A percentile compares a stretch with the other conserved stretches of the same genome.
phyloP scores from a whole-genome alignment of 2,329 filamentous ascomycete genomes.

The Claviceps sp. region DNA sequence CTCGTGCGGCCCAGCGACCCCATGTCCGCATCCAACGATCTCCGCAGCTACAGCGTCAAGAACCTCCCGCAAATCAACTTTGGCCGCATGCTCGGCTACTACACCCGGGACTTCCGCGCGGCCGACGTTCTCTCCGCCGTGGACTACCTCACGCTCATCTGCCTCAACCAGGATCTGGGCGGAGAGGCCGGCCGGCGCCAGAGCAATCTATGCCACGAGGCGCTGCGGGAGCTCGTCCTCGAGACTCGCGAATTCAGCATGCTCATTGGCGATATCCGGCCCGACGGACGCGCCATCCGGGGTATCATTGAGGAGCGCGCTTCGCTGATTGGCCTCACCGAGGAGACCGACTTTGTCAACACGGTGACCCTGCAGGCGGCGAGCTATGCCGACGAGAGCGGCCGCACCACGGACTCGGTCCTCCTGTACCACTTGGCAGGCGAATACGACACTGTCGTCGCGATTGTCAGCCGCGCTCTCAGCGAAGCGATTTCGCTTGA shows the following conservation, averaged over 20 bases:
- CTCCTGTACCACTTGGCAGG: slow-evolving; percentile 88
- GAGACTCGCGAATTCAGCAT: slow-evolving; percentile 94
- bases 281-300: slow-evolving; percentile 71
- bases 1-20: slow-evolving; percentile 79
- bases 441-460: slow-evolving; percentile 89
- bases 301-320: slow-evolving; percentile 82
- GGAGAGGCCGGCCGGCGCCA: slow-evolving; percentile 65
- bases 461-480: slow-evolving; percentile 77
- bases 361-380: slow-evolving; percentile 91
- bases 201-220: slow-evolving; percentile 76
- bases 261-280: slow-evolving; percentile 79
- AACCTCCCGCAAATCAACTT: slow-evolving; percentile 80
- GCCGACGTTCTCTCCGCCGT: slow-evolving; percentile 81
- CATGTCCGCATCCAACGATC: slow-evolving; percentile 56
- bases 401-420: slow-evolving; percentile 84
- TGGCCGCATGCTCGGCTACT: slow-evolving; percentile 83
- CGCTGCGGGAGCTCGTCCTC: slow-evolving; percentile 84
- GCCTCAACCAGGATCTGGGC: slow-evolving; percentile 73
- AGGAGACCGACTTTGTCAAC: slow-evolving; percentile 73
- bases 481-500: slow-evolving; percentile 82
- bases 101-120: slow-evolving; percentile 89
- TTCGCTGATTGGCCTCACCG: slow-evolving; percentile 63
- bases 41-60: slow-evolving; percentile 52
- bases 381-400: slow-evolving; percentile 85
- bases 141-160: slow-evolving; percentile 86